These are phyloP conservation scores for Boletus sensibilis DNA, from an alignment of 768 basidiomycete genomes.

Conservation along the genomic window DNA sequence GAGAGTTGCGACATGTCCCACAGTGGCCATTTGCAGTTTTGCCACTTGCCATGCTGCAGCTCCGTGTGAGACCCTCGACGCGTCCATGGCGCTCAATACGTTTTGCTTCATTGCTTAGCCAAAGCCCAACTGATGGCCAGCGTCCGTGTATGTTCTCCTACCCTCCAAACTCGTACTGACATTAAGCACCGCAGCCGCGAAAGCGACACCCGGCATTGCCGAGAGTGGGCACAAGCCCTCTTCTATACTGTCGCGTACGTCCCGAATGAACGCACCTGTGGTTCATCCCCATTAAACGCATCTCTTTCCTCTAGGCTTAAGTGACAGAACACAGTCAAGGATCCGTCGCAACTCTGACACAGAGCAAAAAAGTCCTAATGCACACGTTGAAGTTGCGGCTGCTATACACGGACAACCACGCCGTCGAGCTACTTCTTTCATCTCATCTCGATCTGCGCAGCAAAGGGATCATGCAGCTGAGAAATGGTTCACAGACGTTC, in stretches of 20 bases:
- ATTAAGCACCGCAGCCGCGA: not conserved
- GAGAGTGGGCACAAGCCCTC: not conserved
- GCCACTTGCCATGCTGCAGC: slow-evolving; percentile 18
- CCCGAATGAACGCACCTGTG: not conserved
- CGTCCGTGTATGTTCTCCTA: not conserved
- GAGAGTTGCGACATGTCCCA: slow-evolving; percentile 9
- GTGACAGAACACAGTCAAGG: slow-evolving; percentile 6
- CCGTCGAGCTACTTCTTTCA: slow-evolving; percentile 17
- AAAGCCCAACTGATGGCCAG: not conserved
- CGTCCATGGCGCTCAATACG: slow-evolving; percentile 9
- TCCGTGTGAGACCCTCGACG: slow-evolving; percentile 4
- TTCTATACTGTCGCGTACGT: slow-evolving; percentile 25
- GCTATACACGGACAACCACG: not conserved
- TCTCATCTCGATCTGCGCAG: slow-evolving; percentile 23
- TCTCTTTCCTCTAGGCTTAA: slow-evolving; percentile 16
- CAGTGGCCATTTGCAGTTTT: slow-evolving; percentile 3
- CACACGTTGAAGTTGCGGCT: not conserved
- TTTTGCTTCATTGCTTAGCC: slow-evolving; percentile 9
- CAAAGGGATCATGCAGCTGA: slow-evolving; percentile 21
- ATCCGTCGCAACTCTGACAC: slow-evolving; percentile 4
- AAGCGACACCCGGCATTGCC: not conserved
- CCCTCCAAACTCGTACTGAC: slow-evolving; percentile 3
- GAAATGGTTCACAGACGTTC: slow-evolving; percentile 26
- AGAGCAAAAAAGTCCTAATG: not conserved
- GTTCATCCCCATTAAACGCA: not conserved